Percentiles rank a stretch among this genome's conserved stretches.
Conservation (phyloP, 2,329 filamentous ascomycete species). For the Alternaria ethzedia region DNA sequence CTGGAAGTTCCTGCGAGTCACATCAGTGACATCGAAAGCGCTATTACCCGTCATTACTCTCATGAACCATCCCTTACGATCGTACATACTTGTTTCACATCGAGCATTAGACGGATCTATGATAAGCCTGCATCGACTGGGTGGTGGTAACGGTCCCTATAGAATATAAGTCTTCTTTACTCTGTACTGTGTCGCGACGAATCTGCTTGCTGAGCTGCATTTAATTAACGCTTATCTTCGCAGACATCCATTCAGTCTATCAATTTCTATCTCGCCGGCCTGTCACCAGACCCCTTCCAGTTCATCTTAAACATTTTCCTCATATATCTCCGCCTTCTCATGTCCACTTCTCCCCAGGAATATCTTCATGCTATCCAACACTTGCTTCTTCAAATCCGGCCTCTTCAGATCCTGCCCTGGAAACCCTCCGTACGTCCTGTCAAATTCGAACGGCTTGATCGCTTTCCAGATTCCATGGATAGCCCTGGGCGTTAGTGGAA, state of each 20-base stretch:
- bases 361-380: slow-evolving; percentile 79
- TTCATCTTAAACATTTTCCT: slow-evolving; percentile 22
- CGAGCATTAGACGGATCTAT: neutral
- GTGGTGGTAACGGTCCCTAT: neutral
- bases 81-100: neutral
- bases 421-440: slow-evolving; percentile 72
- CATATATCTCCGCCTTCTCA: slow-evolving; percentile 49
- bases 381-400: slow-evolving; percentile 64
- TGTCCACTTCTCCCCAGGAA: slow-evolving; percentile 64
- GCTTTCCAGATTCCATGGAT: slow-evolving; percentile 74
- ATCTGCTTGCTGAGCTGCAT: neutral
- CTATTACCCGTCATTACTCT: neutral
- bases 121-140: neutral
- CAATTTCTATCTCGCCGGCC: no score
- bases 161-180: neutral
- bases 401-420: slow-evolving; percentile 65
- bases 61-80: neutral
- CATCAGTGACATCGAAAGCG: neutral
- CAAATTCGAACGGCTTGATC: slow-evolving; percentile 67
- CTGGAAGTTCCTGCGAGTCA: fast-evolving
- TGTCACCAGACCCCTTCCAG: no score
- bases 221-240: no score
- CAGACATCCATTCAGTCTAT: no score
- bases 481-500: slow-evolving; percentile 70
- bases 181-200: neutral